Conservation (phyloP, 2,329 filamentous ascomycete genomes). For the Podosphaera fusca region DNA sequence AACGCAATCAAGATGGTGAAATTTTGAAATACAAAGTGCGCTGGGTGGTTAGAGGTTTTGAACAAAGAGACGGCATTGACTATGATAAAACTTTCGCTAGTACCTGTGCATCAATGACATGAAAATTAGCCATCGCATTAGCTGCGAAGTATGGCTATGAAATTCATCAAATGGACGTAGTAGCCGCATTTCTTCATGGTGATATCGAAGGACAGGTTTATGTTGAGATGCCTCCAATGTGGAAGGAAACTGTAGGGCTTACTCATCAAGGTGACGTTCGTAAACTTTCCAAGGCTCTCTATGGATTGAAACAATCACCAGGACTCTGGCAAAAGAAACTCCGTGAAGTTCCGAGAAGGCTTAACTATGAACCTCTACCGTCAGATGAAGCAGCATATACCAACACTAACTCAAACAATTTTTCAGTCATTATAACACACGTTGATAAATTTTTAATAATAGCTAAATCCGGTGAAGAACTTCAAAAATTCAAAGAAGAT, state of each 20-base stretch:
- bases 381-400: neutral
- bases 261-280: neutral
- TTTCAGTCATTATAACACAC: neutral
- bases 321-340: conserved; percentile 2
- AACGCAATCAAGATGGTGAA: neutral
- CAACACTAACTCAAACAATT: neutral
- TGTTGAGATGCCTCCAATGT: neutral
- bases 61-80: neutral
- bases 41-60: conserved; percentile 1
- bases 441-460: neutral
- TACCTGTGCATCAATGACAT: neutral
- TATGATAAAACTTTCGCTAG: neutral
- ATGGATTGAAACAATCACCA: conserved; percentile 1
- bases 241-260: neutral
- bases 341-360: neutral
- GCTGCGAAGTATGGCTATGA: neutral
- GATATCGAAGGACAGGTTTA: neutral
- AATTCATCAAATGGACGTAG: too few species aligned
- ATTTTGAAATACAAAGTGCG: neutral
- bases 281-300: conserved; percentile 2
- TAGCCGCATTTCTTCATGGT: too few species aligned
- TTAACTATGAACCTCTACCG: neutral
- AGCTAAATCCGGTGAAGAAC: neutral
- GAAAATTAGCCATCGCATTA: neutral
- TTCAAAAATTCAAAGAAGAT: neutral